Percentiles rank a stretch among this genome's conserved stretches.
Conservation (phyloP, 768 basidiomycete species). For the Tylopilus vinaceipallidus region DNA sequence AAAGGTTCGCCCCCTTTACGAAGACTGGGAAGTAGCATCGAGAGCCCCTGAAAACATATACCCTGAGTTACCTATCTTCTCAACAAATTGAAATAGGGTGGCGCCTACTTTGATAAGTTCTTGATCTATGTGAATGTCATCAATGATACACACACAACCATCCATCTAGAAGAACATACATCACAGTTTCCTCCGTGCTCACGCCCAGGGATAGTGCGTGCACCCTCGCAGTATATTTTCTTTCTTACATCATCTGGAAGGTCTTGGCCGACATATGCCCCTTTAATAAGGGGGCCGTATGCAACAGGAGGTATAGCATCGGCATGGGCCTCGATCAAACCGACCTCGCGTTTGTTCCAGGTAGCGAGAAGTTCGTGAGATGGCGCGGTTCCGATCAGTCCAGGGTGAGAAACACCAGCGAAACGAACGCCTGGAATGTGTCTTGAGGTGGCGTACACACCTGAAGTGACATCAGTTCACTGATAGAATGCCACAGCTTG, state of each 20-base stretch:
- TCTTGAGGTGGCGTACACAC: constrained; percentile 68
- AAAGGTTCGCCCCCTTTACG: constrained; percentile 70
- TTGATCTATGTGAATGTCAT: constrained; percentile 52
- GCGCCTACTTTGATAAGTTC: constrained; percentile 56
- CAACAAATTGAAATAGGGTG: background rate
- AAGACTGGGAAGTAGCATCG: constrained; percentile 79
- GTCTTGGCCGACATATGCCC: constrained; percentile 71
- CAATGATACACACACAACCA: background rate
- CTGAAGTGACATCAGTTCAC: constrained; percentile 29
- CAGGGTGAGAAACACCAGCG: constrained; percentile 74
- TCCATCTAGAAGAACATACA: constrained; percentile 33
- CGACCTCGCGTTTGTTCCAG: constrained; percentile 74
- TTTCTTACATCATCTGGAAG: constrained; percentile 42
- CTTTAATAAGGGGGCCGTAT: constrained; percentile 55
- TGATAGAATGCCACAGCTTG: background rate
- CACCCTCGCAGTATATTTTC: constrained; percentile 64
- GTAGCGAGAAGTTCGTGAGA: constrained; percentile 67
- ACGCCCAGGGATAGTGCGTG: constrained; percentile 71
- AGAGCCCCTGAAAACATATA: constrained; percentile 45
- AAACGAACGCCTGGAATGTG: constrained; percentile 81
- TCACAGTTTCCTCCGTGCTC: constrained; percentile 82
- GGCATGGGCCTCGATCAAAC: constrained; percentile 52
- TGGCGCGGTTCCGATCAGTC: constrained; percentile 75
- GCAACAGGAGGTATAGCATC: constrained; percentile 62
- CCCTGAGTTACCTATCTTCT: background rate